Evolutionary conservation across 768 basidiomycete genomes (phyloP), one percentile per base, ranked within the genome.

Genomic region (Gymnopilus junonius): DNA sequence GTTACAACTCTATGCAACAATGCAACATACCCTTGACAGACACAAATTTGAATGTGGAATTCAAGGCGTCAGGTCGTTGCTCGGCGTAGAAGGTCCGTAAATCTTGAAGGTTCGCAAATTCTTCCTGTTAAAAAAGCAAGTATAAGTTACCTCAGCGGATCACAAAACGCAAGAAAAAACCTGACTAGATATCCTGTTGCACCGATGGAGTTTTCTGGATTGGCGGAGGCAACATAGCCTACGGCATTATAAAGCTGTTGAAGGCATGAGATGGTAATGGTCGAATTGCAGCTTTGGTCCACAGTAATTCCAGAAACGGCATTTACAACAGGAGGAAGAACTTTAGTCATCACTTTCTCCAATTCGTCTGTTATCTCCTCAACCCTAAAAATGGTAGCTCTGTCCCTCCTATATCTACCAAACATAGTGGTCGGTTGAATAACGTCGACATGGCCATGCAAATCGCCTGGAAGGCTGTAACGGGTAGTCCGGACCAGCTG

Each of bases 341-440:
- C 42, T 12, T 64, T 61, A 17, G 65, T 55, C 21, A 50, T 50
- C 15, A 61, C 66, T 37, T 67, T 64, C 17, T 56, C 37, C 21
- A 58, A 46, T 21, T 55, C 54, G 8, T 40, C 59, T 14, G 76
- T 40, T 65, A 69, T 10, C 32, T 75, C 64, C 63, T 73, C 68
- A 25, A 69, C 43, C 60, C 63, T 70, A 43, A 73, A 66, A 15
- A 76, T 65, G 0, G 77, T 83, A 4, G 80, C 79, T 61, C 67
- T 79, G 27, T 64, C 51, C 17, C 46, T 51, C 55, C 72, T 71
- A 66, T 66, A 64, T n/a, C 69, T 55, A 37, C 67, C 69, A 67
- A 92, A 92, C 72, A 85, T 82, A 1, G 89, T 92, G 2, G 91
- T 92, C 0, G 91, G 91, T 63, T 91, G 89, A 29, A 92, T 77